Base-by-base conservation (phyloP, 768 basidiomycete genomes). In the Pilatotrama ljubarskyi region DNA sequence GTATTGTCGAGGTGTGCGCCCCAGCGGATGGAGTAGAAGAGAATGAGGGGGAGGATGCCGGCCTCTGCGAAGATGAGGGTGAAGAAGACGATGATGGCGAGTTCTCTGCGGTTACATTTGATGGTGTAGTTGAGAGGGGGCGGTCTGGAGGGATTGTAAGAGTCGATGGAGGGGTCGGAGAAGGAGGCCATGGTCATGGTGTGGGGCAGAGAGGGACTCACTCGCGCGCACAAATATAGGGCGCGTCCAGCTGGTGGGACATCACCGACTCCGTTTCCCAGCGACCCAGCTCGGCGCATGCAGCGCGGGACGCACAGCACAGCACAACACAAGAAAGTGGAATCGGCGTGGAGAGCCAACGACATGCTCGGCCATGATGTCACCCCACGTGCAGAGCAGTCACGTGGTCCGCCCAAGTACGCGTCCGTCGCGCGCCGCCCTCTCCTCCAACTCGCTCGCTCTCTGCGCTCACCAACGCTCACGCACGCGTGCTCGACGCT, bases 1-100 rank as follows among this genome's bases (percentile, higher is more conserved):
- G 70, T 69, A 15, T 56, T 66, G 50, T 51, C 62, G 42, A 73
- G 67, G 44, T 71, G 72, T 0, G 72, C 69, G 42, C 72, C 72
- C 70, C 70, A 71, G 18, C 58, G 56, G 7, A 73, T 65, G 1
- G 69, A 64, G 58, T 67, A 73, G 64, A 70, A 73, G 42, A 73
- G 65, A 29, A 73, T 69, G 54, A 73, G 66, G 2, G 70, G 72
- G 24, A 73, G 67, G 50, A 71, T 42, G 49, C 72, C 64, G n/a
- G 72, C 59, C 61, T 73, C 70, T 46, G 66, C 17, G 64, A 72
- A 70, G 35, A 73, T 60, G 50, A 73, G 65, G 22, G 52, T 58
- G 61, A 68, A 65, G 63, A 68, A 73, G 58, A 68, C 22, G 40
- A 59, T 49, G 51, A 73, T 69, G 32, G 66, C 66, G 14, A 68